Conservation (phyloP, 1,284 basidiomycete species). For the Cryptococcus amylolentus region DNA sequence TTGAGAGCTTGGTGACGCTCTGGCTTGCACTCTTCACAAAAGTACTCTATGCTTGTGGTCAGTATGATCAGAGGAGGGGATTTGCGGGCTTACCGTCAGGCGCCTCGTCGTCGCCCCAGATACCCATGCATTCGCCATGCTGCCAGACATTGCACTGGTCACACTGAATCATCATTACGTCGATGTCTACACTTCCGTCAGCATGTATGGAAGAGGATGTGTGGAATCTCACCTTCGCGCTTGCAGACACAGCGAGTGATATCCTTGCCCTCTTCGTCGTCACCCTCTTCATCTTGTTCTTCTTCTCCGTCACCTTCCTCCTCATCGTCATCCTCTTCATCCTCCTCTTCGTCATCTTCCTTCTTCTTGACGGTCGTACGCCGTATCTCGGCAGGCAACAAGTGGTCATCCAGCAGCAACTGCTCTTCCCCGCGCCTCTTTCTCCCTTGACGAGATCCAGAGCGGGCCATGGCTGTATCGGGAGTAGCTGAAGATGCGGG, state of each 20-base stretch:
- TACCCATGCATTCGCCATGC: slow-evolving; percentile 95
- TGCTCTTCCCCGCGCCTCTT: slow-evolving; percentile 42
- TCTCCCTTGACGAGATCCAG: slow-evolving; percentile 15
- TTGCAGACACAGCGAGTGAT: slow-evolving; percentile 94
- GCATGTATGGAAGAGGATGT: slow-evolving; percentile 1
- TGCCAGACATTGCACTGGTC: slow-evolving; percentile 98
- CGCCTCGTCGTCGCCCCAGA: slow-evolving; percentile 75
- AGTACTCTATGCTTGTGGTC: slow-evolving; percentile 56
- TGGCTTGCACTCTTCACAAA: slow-evolving; percentile 89
- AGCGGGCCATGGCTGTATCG: slow-evolving; percentile 11
- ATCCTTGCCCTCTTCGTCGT: slow-evolving; percentile 59
- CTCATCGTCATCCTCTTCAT: slow-evolving; percentile 14
- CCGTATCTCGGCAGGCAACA: slow-evolving; percentile 37
- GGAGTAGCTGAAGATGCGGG: slow-evolving; percentile 13
- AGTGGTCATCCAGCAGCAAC: slow-evolving; percentile 41
- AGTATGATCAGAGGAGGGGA: not conserved
- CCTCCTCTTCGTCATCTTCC: slow-evolving; percentile 12
- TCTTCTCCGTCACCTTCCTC: slow-evolving; percentile 26
- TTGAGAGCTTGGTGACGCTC: slow-evolving; percentile 75
- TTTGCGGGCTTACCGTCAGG: slow-evolving; percentile 62
- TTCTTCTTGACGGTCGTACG: slow-evolving; percentile 11
- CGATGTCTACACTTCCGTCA: slow-evolving; percentile 57
- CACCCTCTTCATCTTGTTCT: slow-evolving; percentile 57
- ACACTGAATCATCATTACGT: slow-evolving; percentile 92
- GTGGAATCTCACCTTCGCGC: slow-evolving; percentile 64